Conservation (phyloP, 805 yeast species). For the Candida piceae region DNA sequence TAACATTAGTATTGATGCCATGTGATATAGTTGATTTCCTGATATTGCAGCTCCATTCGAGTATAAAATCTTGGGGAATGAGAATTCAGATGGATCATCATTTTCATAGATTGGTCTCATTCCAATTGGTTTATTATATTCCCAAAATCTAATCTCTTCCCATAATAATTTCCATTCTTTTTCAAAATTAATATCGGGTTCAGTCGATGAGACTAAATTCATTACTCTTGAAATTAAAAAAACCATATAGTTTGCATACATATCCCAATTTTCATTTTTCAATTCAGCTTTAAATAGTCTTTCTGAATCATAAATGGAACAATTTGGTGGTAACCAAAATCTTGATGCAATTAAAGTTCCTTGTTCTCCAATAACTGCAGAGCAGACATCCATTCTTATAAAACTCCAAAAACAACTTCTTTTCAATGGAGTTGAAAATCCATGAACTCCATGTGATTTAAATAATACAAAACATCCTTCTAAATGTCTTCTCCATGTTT, state of each 20-base stretch:
- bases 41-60: constrained; percentile 38
- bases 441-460: constrained; percentile 33
- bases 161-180: constrained; percentile 34
- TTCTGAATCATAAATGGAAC: constrained; percentile 18
- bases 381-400: constrained; percentile 39
- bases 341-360: constrained; percentile 32
- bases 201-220: constrained; percentile 26
- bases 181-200: constrained; percentile 26
- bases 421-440: constrained; percentile 32
- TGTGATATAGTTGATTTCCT: constrained; percentile 37
- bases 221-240: constrained; percentile 34
- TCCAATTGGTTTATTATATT: constrained; percentile 27
- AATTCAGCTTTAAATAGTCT: constrained; percentile 17
- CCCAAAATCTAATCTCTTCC: constrained; percentile 35
- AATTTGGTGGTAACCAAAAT: constrained; percentile 31
- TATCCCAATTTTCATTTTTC: constrained; percentile 19
- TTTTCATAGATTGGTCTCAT: constrained; percentile 30
- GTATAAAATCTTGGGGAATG: constrained; percentile 34
- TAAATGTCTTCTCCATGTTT: constrained; percentile 36
- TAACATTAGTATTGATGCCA: constrained; percentile 34
- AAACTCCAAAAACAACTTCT: constrained; percentile 39
- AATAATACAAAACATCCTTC: constrained; percentile 39
- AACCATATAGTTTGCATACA: constrained; percentile 39
- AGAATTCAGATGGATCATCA: constrained; percentile 16
- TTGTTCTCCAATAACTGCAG: constrained; percentile 36